A percentile compares a stretch with the other conserved stretches of the same genome.
Evolutionary conservation across 2,329 filamentous ascomycete genomes (phyloP).

Genomic region (Penicillium sp.): DNA sequence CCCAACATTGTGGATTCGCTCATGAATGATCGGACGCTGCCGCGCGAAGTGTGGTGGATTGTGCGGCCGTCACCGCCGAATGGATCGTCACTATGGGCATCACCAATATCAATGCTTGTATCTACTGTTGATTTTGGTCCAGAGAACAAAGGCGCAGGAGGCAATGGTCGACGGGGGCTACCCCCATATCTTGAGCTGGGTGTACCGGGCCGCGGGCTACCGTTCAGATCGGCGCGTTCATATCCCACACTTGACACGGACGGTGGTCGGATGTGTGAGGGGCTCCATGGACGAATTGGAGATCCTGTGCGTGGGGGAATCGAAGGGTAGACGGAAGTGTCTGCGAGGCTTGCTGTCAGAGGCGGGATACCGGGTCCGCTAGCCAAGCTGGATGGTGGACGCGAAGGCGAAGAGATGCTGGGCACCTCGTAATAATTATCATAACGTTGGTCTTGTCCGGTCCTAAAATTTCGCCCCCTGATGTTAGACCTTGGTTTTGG

Average conservation of each 20-base stretch:
- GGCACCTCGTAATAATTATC: conserved; percentile 31
- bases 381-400: conserved; percentile 45
- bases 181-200: conserved; percentile 86
- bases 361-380: conserved; percentile 44
- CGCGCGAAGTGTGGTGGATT: conserved; percentile 52
- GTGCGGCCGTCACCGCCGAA: conserved; percentile 58
- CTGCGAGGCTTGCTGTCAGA: conserved; percentile 35
- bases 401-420: conserved; percentile 35
- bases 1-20: conserved; percentile 60
- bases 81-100: conserved; percentile 71
- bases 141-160: conserved; percentile 82
- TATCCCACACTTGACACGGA: conserved; percentile 64
- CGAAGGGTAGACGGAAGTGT: conserved; percentile 40
- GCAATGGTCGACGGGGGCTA: conserved; percentile 81
- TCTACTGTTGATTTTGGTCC: conserved; percentile 46
- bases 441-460: conserved; percentile 16
- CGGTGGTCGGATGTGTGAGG: conserved; percentile 71
- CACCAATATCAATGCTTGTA: conserved; percentile 51
- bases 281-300: conserved; percentile 52
- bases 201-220: conserved; percentile 84
- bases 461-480: conserved; percentile 19
- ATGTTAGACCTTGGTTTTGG: conserved; percentile 25
- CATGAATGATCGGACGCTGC: conserved; percentile 60
- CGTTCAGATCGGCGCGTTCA: conserved; percentile 85
- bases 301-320: conserved; percentile 38